Evolutionary conservation across 2,329 filamentous ascomycete species (phyloP).

Genomic region (Colletotrichum cordylinicola): DNA sequence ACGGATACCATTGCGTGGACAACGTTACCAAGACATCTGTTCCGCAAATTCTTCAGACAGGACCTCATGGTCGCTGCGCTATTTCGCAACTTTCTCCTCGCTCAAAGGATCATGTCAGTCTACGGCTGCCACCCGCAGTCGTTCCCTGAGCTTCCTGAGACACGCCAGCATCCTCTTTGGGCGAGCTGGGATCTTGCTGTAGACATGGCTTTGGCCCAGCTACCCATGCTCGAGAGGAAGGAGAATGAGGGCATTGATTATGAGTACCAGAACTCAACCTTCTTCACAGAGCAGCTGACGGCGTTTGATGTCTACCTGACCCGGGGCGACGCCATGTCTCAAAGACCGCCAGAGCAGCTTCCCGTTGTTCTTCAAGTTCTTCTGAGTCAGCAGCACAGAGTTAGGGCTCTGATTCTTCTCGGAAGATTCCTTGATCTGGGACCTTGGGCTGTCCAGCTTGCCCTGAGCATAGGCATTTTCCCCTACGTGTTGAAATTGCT

Average conservation of each 20-base stretch:
- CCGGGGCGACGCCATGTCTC: constrained; percentile 79
- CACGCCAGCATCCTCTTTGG: constrained; percentile 94
- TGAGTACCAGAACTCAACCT: constrained; percentile 91
- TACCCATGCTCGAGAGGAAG: constrained; percentile 83
- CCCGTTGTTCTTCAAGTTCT: constrained; percentile 96
- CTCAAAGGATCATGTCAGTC: constrained; percentile 93
- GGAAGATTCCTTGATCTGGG: constrained; percentile 94
- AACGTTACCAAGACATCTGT: constrained; percentile 84
- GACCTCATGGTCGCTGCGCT: constrained; percentile 99
- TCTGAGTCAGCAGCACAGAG: constrained; percentile 91
- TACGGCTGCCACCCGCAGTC: constrained; percentile 97
- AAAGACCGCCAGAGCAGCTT: constrained; percentile 90
- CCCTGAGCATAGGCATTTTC: constrained; percentile 97
- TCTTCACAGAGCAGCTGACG: constrained; percentile 96
- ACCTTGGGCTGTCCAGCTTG: constrained; percentile 98
- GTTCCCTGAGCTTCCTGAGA: constrained; percentile 89
- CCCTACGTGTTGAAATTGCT: constrained; percentile 97
- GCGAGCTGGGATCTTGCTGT: constrained; percentile 97
- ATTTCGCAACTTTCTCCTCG: constrained; percentile 94
- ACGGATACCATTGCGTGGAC: constrained; percentile 99
- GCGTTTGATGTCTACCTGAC: constrained; percentile 96
- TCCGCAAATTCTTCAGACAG: constrained; percentile 96
- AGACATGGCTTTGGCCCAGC: constrained; percentile 89
- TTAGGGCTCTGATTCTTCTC: constrained; percentile 88
- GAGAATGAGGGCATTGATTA: constrained; percentile 78